Base-by-base conservation (phyloP, 208 protist species). In the Phytomonas sp. region DNA sequence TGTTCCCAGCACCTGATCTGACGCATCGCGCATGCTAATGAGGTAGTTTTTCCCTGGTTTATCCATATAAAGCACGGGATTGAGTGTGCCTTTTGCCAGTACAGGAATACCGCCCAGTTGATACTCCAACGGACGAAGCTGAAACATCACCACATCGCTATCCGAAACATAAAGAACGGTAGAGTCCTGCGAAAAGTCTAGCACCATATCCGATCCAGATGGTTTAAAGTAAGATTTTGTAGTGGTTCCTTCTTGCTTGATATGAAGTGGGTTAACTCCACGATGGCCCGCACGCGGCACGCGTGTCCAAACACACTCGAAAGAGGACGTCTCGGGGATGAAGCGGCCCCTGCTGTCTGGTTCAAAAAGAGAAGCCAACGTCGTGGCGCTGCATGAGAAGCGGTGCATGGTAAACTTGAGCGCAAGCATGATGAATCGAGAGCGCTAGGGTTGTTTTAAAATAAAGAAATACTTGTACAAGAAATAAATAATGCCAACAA, bases 31-130 rank as follows among this genome's bases (percentile, higher is more conserved):
- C 63, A 96, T 69, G 71, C 92, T 94, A 67, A 96, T 88, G n/a
- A 87, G 83, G 72, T 96, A 96, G 72, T 88, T 92, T 67, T 90
- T 94, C 49, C 71, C 74, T 8, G 86, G 80, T 70, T 85, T 85
- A 14, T 83, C 86, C 69, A 82, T 66, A 71, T 84, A 96, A 14
- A 82, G 83, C 1, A 62, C 40, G 3, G 88, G 84, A 63, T 96
- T 87, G 0, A 96, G 75, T 4, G 83, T 87, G 31, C 88, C 86
- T 73, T 90, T 88, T 26, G 91, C 88, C n/a, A 96, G 71, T 12
- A 89, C 74, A 19, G 86, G 84, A 12, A 81, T 59, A 12, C 77
- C 66, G 0, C 83, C 75, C 8, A 76, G 75, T 19, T 37, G 32
- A 75, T 81, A 91, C 65, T 78, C 68, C 7, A 77, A 79, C 8